Base-by-base conservation (phyloP, 495 filamentous ascomycete species). In the Podospora pseudopauciseta region DNA sequence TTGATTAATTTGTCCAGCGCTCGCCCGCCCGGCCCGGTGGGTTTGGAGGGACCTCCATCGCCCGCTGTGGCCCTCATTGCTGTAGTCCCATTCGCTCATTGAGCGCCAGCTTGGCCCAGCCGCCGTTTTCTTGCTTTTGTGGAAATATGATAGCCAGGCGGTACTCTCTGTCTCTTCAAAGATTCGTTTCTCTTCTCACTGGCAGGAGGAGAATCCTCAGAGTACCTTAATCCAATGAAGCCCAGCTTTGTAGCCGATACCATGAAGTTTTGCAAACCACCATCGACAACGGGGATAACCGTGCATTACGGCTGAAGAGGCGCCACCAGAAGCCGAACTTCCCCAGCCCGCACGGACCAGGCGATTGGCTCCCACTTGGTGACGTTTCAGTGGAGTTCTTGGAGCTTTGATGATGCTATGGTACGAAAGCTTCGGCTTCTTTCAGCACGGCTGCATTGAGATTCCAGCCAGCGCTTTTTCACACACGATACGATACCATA, bases 291-390 rank as follows among this genome's bases (percentile, higher is more conserved):
- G 55, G 23, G n/a, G 23, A 58, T 26, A 58, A 58, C 55, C 6
- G 55, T 58, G 55, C 5, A 58, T 9, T 5, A 58, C n/a, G 20
- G n/a, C 18, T 18, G 13, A 20, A 58, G 23, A 11, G 18, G 55
- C 18, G 55, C 55, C 55, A 58, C 55, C n/a, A 19, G n/a, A 58
- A 58, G 55, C 55, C 55, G 55, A 58, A 26, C 2, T 58, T 58
- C 55, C 55, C 55, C 55, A 58, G 13, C n/a, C 5, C 6, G 55
- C n/a, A 26, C 18, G 55, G 55, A 19, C n/a, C 55, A 26, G 55
- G 55, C 55, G n/a, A 58, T 58, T 58, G 55, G 55, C 55, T 58
- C 55, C 18, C 55, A 58, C 6, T 58, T 58, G 18, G 55, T 58
- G 55, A 49, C 39, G 18, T 20, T 23, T 5, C 3, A 58, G 55